Percentiles rank a stretch among this genome's conserved stretches.
Conservation (phyloP, 257 asterid genomes). For the Ligustrum vulgare region DNA sequence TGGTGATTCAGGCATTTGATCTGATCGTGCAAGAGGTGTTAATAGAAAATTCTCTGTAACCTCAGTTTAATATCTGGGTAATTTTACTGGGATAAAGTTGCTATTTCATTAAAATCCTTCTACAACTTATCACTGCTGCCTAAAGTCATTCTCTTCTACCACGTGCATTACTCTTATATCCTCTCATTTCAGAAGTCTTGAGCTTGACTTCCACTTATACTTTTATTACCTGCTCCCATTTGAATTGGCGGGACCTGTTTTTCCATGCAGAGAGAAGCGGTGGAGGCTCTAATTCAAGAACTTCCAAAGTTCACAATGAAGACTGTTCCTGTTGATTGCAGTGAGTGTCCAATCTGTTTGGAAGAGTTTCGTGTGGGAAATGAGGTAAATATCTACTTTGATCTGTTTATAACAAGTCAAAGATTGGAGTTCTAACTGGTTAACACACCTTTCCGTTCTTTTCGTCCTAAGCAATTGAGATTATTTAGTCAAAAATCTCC, state of each 20-base stretch:
- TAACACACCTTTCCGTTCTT: neutral
- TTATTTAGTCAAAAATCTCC: neutral
- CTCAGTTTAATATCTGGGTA: neutral
- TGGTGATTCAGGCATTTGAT: neutral
- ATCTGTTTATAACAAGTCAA: neutral
- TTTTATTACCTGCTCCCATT: neutral
- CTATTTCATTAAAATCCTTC: conserved; percentile 1
- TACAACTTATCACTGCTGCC: neutral
- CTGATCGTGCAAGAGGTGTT: neutral
- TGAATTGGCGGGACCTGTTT: conserved; percentile 1
- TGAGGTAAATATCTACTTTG: conserved; percentile 49
- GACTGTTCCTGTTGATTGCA: conserved; percentile 94
- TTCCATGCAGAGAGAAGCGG: conserved; percentile 81
- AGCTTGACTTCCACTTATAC: no score
- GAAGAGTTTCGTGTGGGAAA: conserved; percentile 89
- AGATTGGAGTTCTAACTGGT: neutral
- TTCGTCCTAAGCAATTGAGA: neutral
- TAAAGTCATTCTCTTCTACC: neutral
- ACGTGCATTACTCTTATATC: neutral
- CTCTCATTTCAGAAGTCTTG: no score
- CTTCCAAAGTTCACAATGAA: conserved; percentile 86
- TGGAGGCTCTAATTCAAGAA: conserved; percentile 94
- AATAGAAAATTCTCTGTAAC: neutral
- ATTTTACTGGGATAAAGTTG: neutral
- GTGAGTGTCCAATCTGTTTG: conserved; percentile 93